Percentiles rank a stretch among this genome's conserved stretches.
These are phyloP conservation scores for Trichosporon coremiiforme DNA, from an alignment of 1,284 basidiomycete species.

Conservation along the genomic window DNA sequence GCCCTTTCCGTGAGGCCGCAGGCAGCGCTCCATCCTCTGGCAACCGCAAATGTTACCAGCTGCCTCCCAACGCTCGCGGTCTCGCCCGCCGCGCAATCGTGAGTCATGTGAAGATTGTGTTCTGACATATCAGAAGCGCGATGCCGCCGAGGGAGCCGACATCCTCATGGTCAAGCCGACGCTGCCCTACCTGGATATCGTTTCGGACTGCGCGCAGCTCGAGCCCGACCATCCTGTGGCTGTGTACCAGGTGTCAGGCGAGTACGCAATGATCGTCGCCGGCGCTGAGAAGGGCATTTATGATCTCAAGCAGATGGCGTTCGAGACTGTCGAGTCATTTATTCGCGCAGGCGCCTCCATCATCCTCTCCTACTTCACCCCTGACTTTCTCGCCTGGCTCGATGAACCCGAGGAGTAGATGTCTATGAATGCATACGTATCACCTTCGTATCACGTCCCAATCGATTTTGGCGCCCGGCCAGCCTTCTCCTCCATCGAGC, in stretches of 20 bases:
- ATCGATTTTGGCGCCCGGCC: constrained; percentile 45
- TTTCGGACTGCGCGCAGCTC: constrained; percentile 80
- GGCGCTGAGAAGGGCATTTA: constrained; percentile 92
- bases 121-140: constrained; percentile 67
- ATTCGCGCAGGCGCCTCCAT: constrained; percentile 87
- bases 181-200: constrained; percentile 93
- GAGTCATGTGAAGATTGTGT: constrained; percentile 47
- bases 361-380: constrained; percentile 93
- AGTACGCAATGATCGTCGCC: constrained; percentile 95
- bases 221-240: constrained; percentile 86
- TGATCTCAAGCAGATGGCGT: constrained; percentile 86
- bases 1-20: constrained; percentile 96
- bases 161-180: constrained; percentile 99
- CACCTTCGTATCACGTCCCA: constrained; percentile 33
- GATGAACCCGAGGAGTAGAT: constrained; percentile 50
- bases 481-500: constrained; percentile 40
- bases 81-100: constrained; percentile 92
- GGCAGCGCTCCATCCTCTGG: constrained; percentile 93
- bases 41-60: constrained; percentile 95
- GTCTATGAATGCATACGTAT: constrained; percentile 4
- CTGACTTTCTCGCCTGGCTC: constrained; percentile 90
- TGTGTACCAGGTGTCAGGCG: constrained; percentile 94
- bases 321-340: constrained; percentile 87
- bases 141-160: constrained; percentile 91
- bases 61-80: constrained; percentile 84